A percentile compares a stretch with the other conserved stretches of the same genome.
Evolutionary conservation across 75 land plant genomes (phyloP).

Genomic region (Sequoia sempervirens): DNA sequence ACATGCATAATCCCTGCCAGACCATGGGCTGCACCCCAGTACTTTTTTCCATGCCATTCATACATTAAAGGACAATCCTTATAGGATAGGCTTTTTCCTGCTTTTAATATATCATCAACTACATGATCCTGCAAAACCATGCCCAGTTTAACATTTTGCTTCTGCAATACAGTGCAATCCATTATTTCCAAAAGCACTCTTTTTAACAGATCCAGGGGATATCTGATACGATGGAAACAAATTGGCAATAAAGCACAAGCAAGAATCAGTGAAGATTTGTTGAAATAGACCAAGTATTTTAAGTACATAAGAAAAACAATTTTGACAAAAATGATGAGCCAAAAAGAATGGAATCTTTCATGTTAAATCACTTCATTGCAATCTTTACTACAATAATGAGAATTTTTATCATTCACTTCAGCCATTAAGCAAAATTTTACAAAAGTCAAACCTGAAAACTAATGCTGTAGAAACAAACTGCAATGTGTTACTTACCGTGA

Average conservation of each 20-base stretch:
- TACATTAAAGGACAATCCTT: constrained; percentile 83
- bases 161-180: not conserved
- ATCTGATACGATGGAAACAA: not conserved
- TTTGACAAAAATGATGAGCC: not conserved
- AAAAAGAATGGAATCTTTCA: not conserved
- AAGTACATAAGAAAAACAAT: not conserved
- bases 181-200: not conserved
- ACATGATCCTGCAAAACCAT: constrained; percentile 40
- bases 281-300: not conserved
- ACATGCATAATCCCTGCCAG: constrained; percentile 91
- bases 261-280: not conserved
- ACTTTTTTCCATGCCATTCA: constrained; percentile 90
- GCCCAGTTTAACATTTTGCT: not conserved
- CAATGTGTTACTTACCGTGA: constrained; percentile 34
- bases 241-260: not conserved
- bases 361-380: not conserved
- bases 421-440: not conserved
- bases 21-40: constrained; percentile 99
- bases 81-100: constrained; percentile 50
- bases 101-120: constrained; percentile 52
- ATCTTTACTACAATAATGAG: not conserved
- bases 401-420: not conserved
- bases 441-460: not conserved
- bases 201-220: not conserved
- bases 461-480: not conserved